These are phyloP conservation scores for Incumbomyces delicatus DNA, from an alignment of 2,329 filamentous ascomycete species.

Conservation along the genomic window DNA sequence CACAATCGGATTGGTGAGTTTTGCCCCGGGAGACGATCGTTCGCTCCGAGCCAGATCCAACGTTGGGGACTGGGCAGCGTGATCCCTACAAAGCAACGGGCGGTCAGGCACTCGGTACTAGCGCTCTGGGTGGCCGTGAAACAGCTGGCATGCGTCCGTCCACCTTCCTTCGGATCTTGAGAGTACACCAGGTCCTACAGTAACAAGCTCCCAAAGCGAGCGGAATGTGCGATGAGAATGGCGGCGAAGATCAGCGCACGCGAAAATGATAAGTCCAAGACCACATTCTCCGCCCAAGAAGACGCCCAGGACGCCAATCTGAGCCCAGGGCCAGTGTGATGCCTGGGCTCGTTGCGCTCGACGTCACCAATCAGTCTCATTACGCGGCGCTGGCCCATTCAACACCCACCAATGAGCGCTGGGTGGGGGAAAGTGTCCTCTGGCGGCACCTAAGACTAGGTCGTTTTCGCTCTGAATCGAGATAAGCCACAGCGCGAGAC, in stretches of 20 bases:
- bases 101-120: conserved; percentile 3
- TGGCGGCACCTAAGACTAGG: too few species aligned
- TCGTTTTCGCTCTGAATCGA: too few species aligned
- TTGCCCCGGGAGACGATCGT: background rate
- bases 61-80: background rate
- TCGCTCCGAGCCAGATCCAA: background rate
- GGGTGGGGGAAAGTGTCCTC: too few species aligned
- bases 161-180: background rate
- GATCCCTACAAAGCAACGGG: background rate
- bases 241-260: background rate
- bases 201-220: background rate
- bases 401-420: too few species aligned
- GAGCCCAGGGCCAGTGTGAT: too few species aligned
- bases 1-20: conserved; percentile 3
- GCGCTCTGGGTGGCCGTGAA: background rate
- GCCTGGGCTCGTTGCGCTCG: too few species aligned
- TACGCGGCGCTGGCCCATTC: too few species aligned
- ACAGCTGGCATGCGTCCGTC: background rate
- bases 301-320: too few species aligned
- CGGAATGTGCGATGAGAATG: conserved; percentile 1
- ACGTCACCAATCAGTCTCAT: too few species aligned
- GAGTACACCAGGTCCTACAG: background rate
- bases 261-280: background rate
- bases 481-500: too few species aligned
- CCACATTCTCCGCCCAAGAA: too few species aligned